phyloP scores from a whole-genome alignment of 2,329 filamentous ascomycete genomes.

The Fusarium solani-melongenae region DNA sequence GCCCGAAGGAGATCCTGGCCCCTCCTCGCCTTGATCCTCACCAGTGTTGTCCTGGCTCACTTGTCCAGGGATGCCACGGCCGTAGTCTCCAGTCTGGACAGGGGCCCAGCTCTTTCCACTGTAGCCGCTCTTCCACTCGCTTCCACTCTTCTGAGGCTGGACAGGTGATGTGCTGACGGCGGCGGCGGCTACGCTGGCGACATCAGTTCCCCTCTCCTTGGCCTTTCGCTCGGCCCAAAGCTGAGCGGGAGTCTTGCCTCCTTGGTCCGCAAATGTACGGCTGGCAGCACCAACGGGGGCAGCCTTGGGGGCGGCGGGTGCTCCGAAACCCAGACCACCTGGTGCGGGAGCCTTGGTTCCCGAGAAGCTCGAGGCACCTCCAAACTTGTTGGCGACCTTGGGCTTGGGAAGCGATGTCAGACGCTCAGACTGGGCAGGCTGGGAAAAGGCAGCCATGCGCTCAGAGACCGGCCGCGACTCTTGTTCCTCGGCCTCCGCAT shows the following conservation, averaged over 20 bases:
- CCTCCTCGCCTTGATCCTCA: constrained; percentile 59
- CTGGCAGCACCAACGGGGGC: constrained; percentile 81
- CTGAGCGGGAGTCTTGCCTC: constrained; percentile 96
- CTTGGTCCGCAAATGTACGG: constrained; percentile 92
- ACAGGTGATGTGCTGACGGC: constrained; percentile 62
- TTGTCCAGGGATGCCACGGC: constrained; percentile 66
- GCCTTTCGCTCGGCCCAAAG: constrained; percentile 98
- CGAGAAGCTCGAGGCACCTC: constrained; percentile 75
- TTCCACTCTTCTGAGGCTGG: constrained; percentile 76
- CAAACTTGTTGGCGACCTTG: constrained; percentile 92
- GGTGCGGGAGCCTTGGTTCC: constrained; percentile 92
- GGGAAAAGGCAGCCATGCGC: constrained; percentile 77
- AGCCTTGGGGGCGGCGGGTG: constrained; percentile 63
- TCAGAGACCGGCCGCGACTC: constrained; percentile 76
- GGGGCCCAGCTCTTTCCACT: constrained; percentile 89
- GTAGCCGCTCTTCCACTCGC: constrained; percentile 91
- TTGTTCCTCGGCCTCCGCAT: constrained; percentile 48
- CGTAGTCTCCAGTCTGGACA: constrained; percentile 76
- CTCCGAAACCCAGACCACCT: constrained; percentile 72
- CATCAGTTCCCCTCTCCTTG: constrained; percentile 70
- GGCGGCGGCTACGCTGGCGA: constrained; percentile 54
- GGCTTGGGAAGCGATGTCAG: constrained; percentile 92
- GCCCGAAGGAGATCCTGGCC: constrained; percentile 67
- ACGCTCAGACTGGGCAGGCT: constrained; percentile 73
- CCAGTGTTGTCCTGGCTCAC: constrained; percentile 73